These are phyloP conservation scores for Luzula sylvatica DNA, from an alignment of 176 grass and related monocot species.

Conservation along the genomic window DNA sequence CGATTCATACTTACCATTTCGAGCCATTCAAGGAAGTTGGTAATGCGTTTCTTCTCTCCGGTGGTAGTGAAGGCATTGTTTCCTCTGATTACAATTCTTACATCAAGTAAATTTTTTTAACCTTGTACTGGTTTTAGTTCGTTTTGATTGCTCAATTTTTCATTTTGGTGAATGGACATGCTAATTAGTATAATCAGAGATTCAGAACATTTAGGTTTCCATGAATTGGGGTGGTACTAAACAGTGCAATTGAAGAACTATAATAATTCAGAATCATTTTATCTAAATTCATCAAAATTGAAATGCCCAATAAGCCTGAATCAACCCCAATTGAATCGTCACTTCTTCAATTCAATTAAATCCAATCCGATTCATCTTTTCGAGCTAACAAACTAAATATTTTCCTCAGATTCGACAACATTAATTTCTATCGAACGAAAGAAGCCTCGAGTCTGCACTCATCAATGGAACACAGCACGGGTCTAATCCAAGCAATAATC, in stretches of 20 bases:
- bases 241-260: background rate
- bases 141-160: no score
- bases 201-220: background rate
- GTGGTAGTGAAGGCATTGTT: slow-evolving; percentile 91
- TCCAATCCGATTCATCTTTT: no score
- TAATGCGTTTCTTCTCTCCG: slow-evolving; percentile 95
- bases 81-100: slow-evolving; percentile 29
- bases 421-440: slow-evolving; percentile 71
- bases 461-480: slow-evolving; percentile 81
- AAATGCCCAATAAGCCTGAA: no score
- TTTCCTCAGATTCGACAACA: slow-evolving; percentile 57
- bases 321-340: no score
- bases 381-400: no score
- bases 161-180: no score
- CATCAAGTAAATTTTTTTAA: slow-evolving; percentile 24
- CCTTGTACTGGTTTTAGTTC: background rate
- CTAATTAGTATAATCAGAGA: background rate
- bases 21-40: slow-evolving; percentile 95
- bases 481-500: slow-evolving; percentile 78
- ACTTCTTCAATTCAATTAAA: no score
- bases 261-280: background rate
- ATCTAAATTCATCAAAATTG: no score
- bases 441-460: slow-evolving; percentile 61
- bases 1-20: slow-evolving; percentile 83
- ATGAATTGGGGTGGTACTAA: background rate